phyloP scores from a whole-genome alignment of 1,284 basidiomycete genomes.

The Anthracocystis panici-leucophaei region DNA sequence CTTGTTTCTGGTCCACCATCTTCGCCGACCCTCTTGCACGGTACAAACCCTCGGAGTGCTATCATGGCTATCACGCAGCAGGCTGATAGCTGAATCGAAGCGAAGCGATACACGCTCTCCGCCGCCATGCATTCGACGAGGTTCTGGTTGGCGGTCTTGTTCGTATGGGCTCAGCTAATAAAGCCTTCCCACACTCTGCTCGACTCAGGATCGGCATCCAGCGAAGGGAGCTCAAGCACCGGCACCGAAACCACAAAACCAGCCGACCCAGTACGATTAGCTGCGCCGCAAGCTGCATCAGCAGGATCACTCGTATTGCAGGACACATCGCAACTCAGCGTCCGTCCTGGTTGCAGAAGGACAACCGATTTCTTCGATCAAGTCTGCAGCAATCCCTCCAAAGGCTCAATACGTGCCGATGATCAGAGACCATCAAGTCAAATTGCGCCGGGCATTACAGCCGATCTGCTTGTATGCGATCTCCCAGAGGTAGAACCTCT shows the following conservation, averaged over 20 bases:
- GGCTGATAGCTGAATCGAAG: constrained; percentile 1
- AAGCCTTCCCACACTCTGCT: constrained; percentile 13
- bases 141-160: constrained; percentile 12
- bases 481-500: constrained; percentile 42
- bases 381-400: constrained; percentile 27
- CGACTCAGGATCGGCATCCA: constrained; percentile 18
- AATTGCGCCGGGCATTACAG: constrained; percentile 11
- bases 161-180: constrained; percentile 12
- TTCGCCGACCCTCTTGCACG: not conserved
- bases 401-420: not conserved
- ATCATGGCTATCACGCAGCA: constrained; percentile 11
- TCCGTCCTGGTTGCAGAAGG: constrained; percentile 42
- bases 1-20: not conserved
- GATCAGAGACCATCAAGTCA: not conserved
- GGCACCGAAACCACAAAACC: not conserved
- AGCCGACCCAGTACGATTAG: not conserved
- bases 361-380: constrained; percentile 48
- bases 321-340: constrained; percentile 4
- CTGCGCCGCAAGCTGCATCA: not conserved
- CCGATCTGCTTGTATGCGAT: constrained; percentile 47
- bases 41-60: not conserved
- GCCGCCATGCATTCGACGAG: constrained; percentile 22
- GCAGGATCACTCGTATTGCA: constrained; percentile 15
- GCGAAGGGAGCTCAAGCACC: not conserved
- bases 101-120: not conserved